Evolutionary conservation across 306 rosid genomes (phyloP).

Genomic region (apple (Malus domestica)): ASM211411v1 NC_041803.1:37296001-37296500

Average conservation of each 20-base stretch:
- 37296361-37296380: not conserved
- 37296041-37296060: not conserved
- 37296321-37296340: not conserved
- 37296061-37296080: not conserved
- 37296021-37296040: not conserved
- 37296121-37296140: too few relatives aligned
- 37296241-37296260: not conserved
- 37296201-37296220: not conserved
- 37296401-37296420: not conserved
- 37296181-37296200: not conserved
- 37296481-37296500: too few relatives aligned
- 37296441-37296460: not conserved
- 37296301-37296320: not conserved
- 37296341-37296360: not conserved
- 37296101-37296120: too few relatives aligned
- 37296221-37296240: not conserved
- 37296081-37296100: too few relatives aligned
- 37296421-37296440: not conserved
- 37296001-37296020: not conserved
- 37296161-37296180: too few relatives aligned
- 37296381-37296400: not conserved
- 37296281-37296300: not conserved
- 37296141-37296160: not conserved
- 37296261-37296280: not conserved
- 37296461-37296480: not conserved